Evolutionary conservation across 495 filamentous ascomycete species (phyloP).

Genomic region (Neurospora hispaniola): DNA sequence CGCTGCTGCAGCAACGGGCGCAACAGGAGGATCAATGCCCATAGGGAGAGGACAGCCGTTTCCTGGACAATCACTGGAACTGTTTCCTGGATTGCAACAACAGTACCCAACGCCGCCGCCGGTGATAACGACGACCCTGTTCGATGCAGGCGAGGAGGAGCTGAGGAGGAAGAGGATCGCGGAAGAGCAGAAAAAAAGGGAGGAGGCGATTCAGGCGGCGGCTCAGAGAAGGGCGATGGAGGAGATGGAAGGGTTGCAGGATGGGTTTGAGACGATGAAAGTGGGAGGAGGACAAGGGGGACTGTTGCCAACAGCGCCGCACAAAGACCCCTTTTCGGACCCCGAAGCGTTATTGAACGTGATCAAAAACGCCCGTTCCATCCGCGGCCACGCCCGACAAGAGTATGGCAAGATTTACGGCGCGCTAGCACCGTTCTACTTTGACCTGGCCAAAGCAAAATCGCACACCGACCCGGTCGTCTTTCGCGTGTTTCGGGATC

Average conservation of each 20-base stretch:
- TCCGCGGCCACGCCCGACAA: constrained; percentile 74
- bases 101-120: background rate
- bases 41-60: background rate
- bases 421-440: constrained; percentile 78
- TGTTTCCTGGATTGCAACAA: background rate
- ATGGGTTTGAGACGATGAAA: constrained; percentile 60
- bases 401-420: constrained; percentile 89
- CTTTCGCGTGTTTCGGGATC: constrained; percentile 77
- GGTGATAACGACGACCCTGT: constrained; percentile 45
- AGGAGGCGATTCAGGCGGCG: constrained; percentile 18
- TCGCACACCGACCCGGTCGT: constrained; percentile 72
- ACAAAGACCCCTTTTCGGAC: constrained; percentile 31
- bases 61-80: background rate
- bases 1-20: background rate
- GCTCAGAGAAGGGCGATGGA: constrained; percentile 5
- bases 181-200: constrained; percentile 2
- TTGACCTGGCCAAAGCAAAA: constrained; percentile 61
- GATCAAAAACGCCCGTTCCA: constrained; percentile 59
- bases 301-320: background rate
- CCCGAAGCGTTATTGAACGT: constrained; percentile 51
- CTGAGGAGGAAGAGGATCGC: constrained; percentile 30
- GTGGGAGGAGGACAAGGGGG: constrained; percentile 13
- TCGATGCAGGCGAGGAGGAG: constrained; percentile 55
- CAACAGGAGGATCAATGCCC: background rate
- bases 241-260: constrained; percentile 28